Percentiles rank a stretch among this genome's conserved stretches.
These are phyloP conservation scores for Hagleromyces aurorensis DNA, from an alignment of 805 yeast genomes.

Conservation along the genomic window DNA sequence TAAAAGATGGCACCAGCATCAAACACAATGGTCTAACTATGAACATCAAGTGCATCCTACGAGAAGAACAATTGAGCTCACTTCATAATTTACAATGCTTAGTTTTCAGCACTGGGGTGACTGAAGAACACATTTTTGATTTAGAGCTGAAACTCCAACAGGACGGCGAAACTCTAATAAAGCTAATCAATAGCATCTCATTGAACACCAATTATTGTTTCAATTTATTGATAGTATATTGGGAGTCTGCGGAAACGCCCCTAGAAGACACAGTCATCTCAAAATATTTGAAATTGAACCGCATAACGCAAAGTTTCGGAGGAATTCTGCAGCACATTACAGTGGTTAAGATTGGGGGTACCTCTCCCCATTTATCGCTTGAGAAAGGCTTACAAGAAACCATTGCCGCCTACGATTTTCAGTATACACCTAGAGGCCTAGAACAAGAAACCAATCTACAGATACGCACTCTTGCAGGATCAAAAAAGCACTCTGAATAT, in stretches of 20 bases:
- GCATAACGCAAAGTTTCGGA: conserved; percentile 28
- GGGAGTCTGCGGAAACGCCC: conserved; percentile 34
- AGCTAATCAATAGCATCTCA: conserved; percentile 30
- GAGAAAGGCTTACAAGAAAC: conserved; percentile 23
- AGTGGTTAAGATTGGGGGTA: conserved; percentile 23
- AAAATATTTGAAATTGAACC: conserved; percentile 18
- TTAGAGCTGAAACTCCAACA: conserved; percentile 29
- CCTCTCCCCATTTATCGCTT: conserved; percentile 26
- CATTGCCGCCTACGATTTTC: conserved; percentile 20
- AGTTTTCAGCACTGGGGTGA: conserved; percentile 35
- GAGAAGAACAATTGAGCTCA: conserved; percentile 17
- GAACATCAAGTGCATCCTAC: conserved; percentile 18
- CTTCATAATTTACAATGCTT: conserved; percentile 29
- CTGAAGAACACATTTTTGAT: conserved; percentile 28
- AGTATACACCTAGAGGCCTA: conserved; percentile 31
- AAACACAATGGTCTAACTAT: conserved; percentile 7
- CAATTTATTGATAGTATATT: conserved; percentile 30
- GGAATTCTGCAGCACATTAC: conserved; percentile 24
- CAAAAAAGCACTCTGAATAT: conserved; percentile 4
- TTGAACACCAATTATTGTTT: conserved; percentile 31
- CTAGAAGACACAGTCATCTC: conserved; percentile 10
- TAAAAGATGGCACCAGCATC: conserved; percentile 1
- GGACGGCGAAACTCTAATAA: conserved; percentile 31
- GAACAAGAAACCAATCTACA: conserved; percentile 18
- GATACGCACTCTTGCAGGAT: conserved; percentile 14